Evolutionary conservation across 441 rosid species (phyloP).

Genomic region (Eruca vesicaria): DNA sequence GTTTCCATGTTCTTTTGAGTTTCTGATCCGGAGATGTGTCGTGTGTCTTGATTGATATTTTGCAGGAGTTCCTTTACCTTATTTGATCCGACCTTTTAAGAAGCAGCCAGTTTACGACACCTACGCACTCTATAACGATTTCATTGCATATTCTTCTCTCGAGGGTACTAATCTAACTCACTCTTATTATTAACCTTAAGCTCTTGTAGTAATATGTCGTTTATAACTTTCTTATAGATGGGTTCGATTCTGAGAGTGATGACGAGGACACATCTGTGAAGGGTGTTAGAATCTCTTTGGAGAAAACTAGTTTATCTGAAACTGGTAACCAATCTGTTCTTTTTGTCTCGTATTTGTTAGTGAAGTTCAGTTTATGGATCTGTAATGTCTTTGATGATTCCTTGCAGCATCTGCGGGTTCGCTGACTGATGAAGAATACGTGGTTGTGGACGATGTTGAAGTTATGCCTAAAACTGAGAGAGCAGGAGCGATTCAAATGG

Average conservation of each 20-base stretch:
- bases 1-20: background rate
- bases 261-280: conserved; percentile 5
- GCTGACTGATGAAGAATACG: conserved; percentile 14
- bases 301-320: conserved; percentile 6
- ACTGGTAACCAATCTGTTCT: background rate
- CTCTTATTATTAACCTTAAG: background rate
- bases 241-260: conserved; percentile 3
- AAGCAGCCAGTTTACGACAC: background rate
- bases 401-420: background rate
- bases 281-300: conserved; percentile 8
- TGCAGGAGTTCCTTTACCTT: conserved; percentile 26
- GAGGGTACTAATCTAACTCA: background rate
- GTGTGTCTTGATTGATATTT: background rate
- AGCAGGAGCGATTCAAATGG: conserved; percentile 26
- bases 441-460: conserved; percentile 5
- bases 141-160: background rate
- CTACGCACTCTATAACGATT: background rate
- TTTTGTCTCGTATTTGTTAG: background rate
- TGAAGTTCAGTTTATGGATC: background rate
- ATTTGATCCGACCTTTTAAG: conserved; percentile 26
- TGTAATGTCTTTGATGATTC: background rate
- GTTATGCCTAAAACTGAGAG: conserved; percentile 3
- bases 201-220: background rate
- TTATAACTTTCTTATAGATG: background rate
- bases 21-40: background rate